Percentiles rank a stretch among this genome's conserved stretches.
These are phyloP conservation scores for Fulvia fulva DNA, from an alignment of 2,329 filamentous ascomycete species.

Conservation along the genomic window DNA sequence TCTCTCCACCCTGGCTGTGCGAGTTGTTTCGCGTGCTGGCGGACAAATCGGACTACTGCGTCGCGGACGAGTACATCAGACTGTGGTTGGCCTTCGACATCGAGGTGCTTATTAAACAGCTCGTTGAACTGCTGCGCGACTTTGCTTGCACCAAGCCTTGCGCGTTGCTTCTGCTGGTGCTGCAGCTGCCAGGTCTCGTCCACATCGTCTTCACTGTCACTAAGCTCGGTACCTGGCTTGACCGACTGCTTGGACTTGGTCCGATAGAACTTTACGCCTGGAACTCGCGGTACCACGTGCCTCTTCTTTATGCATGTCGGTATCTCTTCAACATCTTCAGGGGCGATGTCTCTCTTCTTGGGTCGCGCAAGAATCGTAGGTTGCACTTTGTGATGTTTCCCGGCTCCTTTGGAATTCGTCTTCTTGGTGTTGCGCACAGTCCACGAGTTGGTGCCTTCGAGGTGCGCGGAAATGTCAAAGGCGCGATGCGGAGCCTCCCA, in stretches of 20 bases:
- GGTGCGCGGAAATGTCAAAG: constrained; percentile 35
- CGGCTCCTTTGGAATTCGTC: constrained; percentile 1
- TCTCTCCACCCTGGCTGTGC: constrained; percentile 20
- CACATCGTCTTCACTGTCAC: constrained; percentile 43
- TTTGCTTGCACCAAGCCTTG: constrained; percentile 22
- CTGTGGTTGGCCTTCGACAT: constrained; percentile 33
- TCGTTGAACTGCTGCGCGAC: constrained; percentile 34
- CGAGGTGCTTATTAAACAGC: constrained; percentile 37
- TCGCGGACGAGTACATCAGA: constrained; percentile 35
- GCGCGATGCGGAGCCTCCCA: constrained; percentile 34
- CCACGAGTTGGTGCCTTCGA: constrained; percentile 36
- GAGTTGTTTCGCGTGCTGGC: constrained; percentile 25
- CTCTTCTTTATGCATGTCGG: constrained; percentile 24
- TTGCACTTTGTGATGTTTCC: not conserved
- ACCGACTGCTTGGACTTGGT: constrained; percentile 38
- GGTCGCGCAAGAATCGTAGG: not conserved
- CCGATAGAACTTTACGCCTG: constrained; percentile 39
- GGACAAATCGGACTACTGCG: constrained; percentile 39
- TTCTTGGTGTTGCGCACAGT: constrained; percentile 6
- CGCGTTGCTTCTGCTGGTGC: constrained; percentile 30
- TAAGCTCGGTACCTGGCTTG: constrained; percentile 36
- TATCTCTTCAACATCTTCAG: constrained; percentile 24
- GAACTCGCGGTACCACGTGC: constrained; percentile 36
- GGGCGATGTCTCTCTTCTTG: constrained; percentile 9
- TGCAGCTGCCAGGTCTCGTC: constrained; percentile 37